Conservation (phyloP, 495 filamentous ascomycete genomes). For the Chaetomium tenue region DNA sequence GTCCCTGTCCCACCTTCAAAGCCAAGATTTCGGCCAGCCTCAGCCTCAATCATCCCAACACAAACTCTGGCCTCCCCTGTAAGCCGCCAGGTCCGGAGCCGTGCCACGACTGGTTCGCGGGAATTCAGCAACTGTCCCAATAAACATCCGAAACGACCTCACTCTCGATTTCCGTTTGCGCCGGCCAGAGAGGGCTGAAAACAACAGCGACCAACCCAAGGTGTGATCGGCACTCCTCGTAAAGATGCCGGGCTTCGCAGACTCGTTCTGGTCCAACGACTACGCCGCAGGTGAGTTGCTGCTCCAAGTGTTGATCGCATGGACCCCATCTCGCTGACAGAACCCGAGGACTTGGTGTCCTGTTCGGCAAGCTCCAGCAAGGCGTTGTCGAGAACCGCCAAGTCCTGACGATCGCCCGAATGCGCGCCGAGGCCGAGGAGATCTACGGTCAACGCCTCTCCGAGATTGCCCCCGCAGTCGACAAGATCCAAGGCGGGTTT, state of each 20-base stretch:
- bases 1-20: not conserved
- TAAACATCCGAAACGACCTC: constrained; percentile 3
- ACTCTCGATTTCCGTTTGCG: not conserved
- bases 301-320: constrained; percentile 3
- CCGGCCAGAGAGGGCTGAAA: not conserved
- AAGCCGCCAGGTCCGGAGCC: constrained; percentile 14
- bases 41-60: constrained; percentile 30
- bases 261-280: constrained; percentile 94
- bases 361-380: constrained; percentile 96
- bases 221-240: constrained; percentile 19
- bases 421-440: constrained; percentile 97
- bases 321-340: constrained; percentile 21
- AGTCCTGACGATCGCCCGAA: constrained; percentile 80
- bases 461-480: constrained; percentile 78
- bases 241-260: constrained; percentile 80
- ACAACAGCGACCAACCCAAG: constrained; percentile 2
- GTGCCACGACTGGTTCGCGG: constrained; percentile 12
- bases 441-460: constrained; percentile 76
- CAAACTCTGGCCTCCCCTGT: constrained; percentile 32
- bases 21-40: constrained; percentile 19
- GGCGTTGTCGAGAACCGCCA: constrained; percentile 94
- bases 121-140: not conserved
- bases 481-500: constrained; percentile 83
- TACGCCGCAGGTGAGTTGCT: constrained; percentile 72
- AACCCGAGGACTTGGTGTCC: constrained; percentile 74